Evolutionary conservation across 192 early-diverging fungal species (phyloP), one percentile per base, ranked within the genome.

Genomic region (Kickxella alabastrina): DNA sequence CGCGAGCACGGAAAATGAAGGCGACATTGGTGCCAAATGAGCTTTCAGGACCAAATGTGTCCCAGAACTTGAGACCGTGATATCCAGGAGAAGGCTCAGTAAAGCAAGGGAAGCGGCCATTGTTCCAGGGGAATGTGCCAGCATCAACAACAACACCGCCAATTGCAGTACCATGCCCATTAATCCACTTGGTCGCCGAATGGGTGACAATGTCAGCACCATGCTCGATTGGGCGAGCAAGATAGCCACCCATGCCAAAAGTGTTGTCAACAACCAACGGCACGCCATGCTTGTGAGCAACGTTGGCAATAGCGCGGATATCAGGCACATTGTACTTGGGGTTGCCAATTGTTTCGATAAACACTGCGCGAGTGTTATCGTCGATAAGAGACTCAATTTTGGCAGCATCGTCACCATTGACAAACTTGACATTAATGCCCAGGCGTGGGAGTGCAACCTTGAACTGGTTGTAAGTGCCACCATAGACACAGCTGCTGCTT

Each of bases 221-320:
- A 65, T 92, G 85, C 31, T 91, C 86, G 50, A 97, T 86, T 6
- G 94, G 94, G n/a, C 82, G 81, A 24, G 83, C 68, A 32, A 90
- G 60, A 65, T 87, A 92, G 13, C 87, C 89, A 45, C 89, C 93
- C 46, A 89, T 88, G 52, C 94, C 94, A 65, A 95, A 97, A 0
- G 94, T 97, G 80, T 97, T 97, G 79, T 97, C 94, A 21, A 97
- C 94, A 46, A 97, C 79, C 39, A 97, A 73, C 37, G 94, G 94
- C 32, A 97, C 76, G 18, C 91, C 91, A 43, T 86, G 80, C 15
- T 78, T 72, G 50, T 97, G 89, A 35, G 87, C 87, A 21, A 89
- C 77, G 32, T 87, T 80, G 19, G 92, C 84, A 44, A 97, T 85
- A 12, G 80, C 87, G 46, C 76, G 73, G 61, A 95, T 89, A 50